A percentile compares a stretch with the other conserved stretches of the same genome.
phyloP scores from a whole-genome alignment of 345 rosid genomes.

The Carallia pectinifolia region DNA sequence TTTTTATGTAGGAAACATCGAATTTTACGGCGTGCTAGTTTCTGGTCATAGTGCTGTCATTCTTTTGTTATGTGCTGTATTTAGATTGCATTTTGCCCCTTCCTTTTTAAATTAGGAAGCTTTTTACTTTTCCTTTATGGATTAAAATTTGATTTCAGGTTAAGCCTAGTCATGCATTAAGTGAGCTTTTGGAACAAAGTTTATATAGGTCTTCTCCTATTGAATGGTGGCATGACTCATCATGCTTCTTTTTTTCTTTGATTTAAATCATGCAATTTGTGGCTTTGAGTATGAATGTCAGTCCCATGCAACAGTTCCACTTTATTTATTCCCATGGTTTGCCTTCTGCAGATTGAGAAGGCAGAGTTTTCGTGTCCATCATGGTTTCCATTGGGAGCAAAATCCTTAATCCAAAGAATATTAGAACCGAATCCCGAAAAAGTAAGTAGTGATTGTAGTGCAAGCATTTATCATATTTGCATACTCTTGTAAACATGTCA shows the following conservation, averaged over 20 bases:
- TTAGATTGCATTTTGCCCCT: too few relatives aligned
- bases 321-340: background rate
- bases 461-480: conserved; percentile 5
- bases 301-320: background rate
- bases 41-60: too few relatives aligned
- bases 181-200: too few relatives aligned
- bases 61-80: too few relatives aligned
- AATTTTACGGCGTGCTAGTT: too few relatives aligned
- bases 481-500: background rate
- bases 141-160: too few relatives aligned
- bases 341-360: conserved; percentile 60
- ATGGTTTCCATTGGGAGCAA: conserved; percentile 87
- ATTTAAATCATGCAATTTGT: background rate
- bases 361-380: conserved; percentile 89
- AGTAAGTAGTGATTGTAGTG: conserved; percentile 43
- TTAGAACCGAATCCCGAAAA: conserved; percentile 89
- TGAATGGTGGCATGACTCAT: background rate
- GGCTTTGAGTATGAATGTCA: background rate
- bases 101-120: too few relatives aligned
- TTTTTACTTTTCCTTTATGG: too few relatives aligned
- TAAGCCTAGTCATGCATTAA: too few relatives aligned
- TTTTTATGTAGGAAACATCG: too few relatives aligned
- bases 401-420: conserved; percentile 70
- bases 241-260: background rate
- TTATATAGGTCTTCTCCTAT: background rate